Percentiles rank a stretch among this genome's conserved stretches.
Conservation (phyloP, 352 stramenopile genomes). For the Globisporangium middletonii region DNA sequence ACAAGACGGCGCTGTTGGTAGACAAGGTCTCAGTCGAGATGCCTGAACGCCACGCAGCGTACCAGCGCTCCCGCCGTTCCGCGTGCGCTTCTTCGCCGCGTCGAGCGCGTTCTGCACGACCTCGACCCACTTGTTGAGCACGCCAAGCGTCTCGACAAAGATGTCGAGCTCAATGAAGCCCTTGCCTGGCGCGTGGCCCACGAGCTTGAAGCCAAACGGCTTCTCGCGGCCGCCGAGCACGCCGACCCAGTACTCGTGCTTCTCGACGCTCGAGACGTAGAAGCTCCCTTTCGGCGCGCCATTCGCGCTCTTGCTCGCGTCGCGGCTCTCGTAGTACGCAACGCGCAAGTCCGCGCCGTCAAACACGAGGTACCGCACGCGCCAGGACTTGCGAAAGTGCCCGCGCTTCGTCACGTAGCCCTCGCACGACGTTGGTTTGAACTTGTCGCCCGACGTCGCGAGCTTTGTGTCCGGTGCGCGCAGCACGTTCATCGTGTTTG, state of each 20-base stretch:
- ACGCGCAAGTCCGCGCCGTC: conserved; percentile 63
- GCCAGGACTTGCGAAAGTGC: conserved; percentile 82
- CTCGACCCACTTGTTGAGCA: conserved; percentile 77
- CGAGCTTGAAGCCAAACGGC: conserved; percentile 82
- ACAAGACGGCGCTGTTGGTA: background rate
- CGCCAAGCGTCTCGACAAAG: conserved; percentile 55
- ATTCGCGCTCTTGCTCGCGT: conserved; percentile 28
- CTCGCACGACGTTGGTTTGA: conserved; percentile 69
- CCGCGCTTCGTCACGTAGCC: conserved; percentile 85
- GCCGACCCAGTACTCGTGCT: conserved; percentile 73
- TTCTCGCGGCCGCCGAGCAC: conserved; percentile 61
- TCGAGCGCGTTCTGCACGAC: conserved; percentile 70
- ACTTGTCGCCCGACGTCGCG: conserved; percentile 21
- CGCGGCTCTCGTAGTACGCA: conserved; percentile 74
- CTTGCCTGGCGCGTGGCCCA: conserved; percentile 68
- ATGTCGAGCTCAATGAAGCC: conserved; percentile 79
- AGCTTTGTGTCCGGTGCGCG: conserved; percentile 28
- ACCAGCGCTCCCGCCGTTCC: conserved; percentile 12
- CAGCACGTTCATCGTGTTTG: conserved; percentile 49
- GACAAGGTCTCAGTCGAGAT: background rate
- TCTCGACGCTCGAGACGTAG: conserved; percentile 70
- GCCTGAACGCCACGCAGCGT: background rate
- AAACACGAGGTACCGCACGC: conserved; percentile 70
- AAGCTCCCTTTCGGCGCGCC: conserved; percentile 54
- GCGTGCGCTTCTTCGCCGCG: conserved; percentile 40